Evolutionary conservation across 2,329 filamentous ascomycete species (phyloP).

Genomic region (Nectriaceae sp.): DNA sequence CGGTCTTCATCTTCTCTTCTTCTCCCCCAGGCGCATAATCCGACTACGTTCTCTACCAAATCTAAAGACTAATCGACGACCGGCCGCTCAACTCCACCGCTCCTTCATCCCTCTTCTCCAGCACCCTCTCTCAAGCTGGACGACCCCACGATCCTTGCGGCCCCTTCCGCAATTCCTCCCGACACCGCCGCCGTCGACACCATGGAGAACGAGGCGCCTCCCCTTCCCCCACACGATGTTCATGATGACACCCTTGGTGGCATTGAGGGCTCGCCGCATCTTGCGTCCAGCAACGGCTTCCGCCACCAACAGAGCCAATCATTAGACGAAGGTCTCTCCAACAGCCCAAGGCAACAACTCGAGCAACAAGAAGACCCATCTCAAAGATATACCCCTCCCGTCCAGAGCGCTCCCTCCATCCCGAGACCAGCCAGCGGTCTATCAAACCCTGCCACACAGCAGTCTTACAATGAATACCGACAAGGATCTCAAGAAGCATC

Average conservation of each 20-base stretch:
- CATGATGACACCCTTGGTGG: constrained; percentile 53
- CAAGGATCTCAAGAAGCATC: constrained; percentile 38
- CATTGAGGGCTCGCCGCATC: constrained; percentile 50
- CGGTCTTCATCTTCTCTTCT: constrained; percentile 1
- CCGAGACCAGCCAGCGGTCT: constrained; percentile 59
- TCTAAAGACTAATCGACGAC: too few relatives aligned
- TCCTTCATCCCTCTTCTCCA: constrained; percentile 3
- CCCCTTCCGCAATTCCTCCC: not conserved
- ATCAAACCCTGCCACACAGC: constrained; percentile 43
- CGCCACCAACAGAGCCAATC: constrained; percentile 51
- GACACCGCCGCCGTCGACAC: constrained; percentile 38
- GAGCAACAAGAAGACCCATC: constrained; percentile 48
- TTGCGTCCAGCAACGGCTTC: constrained; percentile 38
- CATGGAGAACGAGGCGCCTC: constrained; percentile 45
- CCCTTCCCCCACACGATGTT: constrained; percentile 31
- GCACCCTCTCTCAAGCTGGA: constrained; percentile 46
- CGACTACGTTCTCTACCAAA: constrained; percentile 4
- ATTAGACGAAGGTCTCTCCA: constrained; percentile 49
- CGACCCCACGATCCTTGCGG: constrained; percentile 26
- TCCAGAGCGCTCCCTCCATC: constrained; percentile 45
- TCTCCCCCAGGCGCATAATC: constrained; percentile 4
- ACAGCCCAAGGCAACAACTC: constrained; percentile 40
- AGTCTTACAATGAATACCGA: constrained; percentile 47
- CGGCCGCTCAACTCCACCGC: constrained; percentile 16
- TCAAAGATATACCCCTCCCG: constrained; percentile 48